Conservation (phyloP, 2,329 filamentous ascomycete genomes). For the Cordyceps fumosorosea region DNA sequence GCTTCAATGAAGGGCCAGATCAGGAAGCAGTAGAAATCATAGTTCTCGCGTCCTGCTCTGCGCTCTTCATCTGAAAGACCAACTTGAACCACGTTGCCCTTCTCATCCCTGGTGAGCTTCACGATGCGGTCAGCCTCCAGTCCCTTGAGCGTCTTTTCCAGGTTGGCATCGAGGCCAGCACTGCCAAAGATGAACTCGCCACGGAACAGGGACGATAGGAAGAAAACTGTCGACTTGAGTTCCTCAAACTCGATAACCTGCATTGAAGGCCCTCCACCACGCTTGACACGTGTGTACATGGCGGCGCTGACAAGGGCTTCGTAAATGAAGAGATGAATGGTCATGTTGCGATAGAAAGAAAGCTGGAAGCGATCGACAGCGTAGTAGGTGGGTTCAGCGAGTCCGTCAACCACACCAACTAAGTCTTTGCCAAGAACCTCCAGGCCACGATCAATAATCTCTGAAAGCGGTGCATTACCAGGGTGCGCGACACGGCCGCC, state of each 20-base stretch:
- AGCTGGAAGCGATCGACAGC: constrained; percentile 95
- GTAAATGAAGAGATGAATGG: constrained; percentile 93
- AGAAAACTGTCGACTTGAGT: constrained; percentile 72
- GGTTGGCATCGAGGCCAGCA: constrained; percentile 71
- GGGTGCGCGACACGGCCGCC: constrained; percentile 93
- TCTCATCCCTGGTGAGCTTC: constrained; percentile 51
- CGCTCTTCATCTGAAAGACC: constrained; percentile 74
- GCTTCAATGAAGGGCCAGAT: constrained; percentile 98
- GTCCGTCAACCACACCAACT: constrained; percentile 69
- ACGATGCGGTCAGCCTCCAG: constrained; percentile 78
- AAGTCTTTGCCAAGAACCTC: constrained; percentile 88
- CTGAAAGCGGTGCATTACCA: constrained; percentile 67
- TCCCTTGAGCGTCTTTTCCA: constrained; percentile 70
- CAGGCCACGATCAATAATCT: constrained; percentile 81
- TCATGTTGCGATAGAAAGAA: constrained; percentile 99
- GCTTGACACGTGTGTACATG: constrained; percentile 87
- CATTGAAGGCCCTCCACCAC: constrained; percentile 74
- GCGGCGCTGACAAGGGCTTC: constrained; percentile 85
- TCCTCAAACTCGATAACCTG: constrained; percentile 73
- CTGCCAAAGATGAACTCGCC: constrained; percentile 96
- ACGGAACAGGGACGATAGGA: constrained; percentile 88
- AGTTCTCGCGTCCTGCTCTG: constrained; percentile 79
- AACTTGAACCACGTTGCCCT: constrained; percentile 54
- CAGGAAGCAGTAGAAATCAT: constrained; percentile 97
- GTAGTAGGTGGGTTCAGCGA: constrained; percentile 88